These are phyloP conservation scores for Glycine soja DNA, from an alignment of 306 rosid genomes.

Conservation along the genomic window DNA sequence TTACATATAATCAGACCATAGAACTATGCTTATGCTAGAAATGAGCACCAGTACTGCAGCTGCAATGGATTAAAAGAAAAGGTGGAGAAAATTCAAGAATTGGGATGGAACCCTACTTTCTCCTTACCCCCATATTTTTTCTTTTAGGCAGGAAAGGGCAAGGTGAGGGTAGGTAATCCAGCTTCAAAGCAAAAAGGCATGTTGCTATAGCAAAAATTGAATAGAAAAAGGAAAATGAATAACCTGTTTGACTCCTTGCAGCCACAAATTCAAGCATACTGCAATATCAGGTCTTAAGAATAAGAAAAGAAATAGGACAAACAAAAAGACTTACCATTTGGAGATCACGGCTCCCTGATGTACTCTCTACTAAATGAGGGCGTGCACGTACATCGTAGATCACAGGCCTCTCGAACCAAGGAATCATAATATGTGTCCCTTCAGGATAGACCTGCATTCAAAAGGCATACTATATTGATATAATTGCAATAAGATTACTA, in stretches of 20 bases:
- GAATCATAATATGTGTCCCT: constrained; percentile 53
- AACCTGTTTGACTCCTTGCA: constrained; percentile 20
- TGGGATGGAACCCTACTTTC: background rate
- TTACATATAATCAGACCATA: constrained; percentile 7
- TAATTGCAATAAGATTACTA: background rate
- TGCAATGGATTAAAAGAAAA: constrained; percentile 3
- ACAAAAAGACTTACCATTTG: constrained; percentile 43
- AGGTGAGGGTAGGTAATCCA: constrained; percentile 18
- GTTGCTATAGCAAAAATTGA: background rate
- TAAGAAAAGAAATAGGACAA: background rate
- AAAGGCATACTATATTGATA: constrained; percentile 21
- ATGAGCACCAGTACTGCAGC: background rate
- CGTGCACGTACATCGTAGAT: constrained; percentile 54
- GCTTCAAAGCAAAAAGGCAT: constrained; percentile 17
- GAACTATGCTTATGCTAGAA: background rate
- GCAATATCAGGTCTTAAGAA: constrained; percentile 10
- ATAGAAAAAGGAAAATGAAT: background rate
- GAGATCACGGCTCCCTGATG: constrained; percentile 58
- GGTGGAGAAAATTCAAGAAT: background rate
- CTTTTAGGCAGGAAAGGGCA: background rate
- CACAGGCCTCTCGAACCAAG: constrained; percentile 58
- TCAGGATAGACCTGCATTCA: constrained; percentile 55
- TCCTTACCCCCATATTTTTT: background rate
- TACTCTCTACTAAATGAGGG: constrained; percentile 56
- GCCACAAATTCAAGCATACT: constrained; percentile 2